Evolutionary conservation across 768 basidiomycete species (phyloP).

Genomic region (Phanerodontia chrysosporium): DNA sequence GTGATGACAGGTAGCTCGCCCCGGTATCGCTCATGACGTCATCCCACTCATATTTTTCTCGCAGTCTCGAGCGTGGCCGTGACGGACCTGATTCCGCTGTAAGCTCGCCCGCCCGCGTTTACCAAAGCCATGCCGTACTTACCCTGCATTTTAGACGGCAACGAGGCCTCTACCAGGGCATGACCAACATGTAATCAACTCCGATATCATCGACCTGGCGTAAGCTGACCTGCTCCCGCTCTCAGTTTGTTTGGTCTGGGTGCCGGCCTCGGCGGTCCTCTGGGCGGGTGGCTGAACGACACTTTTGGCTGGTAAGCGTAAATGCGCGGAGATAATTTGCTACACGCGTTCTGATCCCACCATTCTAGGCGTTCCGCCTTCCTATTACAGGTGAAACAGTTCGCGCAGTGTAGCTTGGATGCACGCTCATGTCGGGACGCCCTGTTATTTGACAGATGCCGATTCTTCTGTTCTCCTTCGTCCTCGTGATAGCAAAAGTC

Average conservation of each 20-base stretch:
- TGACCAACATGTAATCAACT: constrained; percentile 73
- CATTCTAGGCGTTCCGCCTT: constrained; percentile 78
- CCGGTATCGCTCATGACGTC: constrained; percentile 14
- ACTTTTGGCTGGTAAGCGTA: constrained; percentile 71
- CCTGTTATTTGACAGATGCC: constrained; percentile 52
- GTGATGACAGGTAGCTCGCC: constrained; percentile 71
- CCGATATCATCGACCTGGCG: neutral
- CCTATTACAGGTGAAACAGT: constrained; percentile 66
- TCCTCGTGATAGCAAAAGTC: constrained; percentile 71
- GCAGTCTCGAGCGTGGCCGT: constrained; percentile 80
- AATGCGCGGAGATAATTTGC: constrained; percentile 54
- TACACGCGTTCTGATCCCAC: constrained; percentile 25
- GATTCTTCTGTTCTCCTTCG: constrained; percentile 63
- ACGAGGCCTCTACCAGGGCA: constrained; percentile 87
- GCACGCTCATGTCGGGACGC: neutral
- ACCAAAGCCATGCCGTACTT: neutral
- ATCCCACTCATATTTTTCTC: constrained; percentile 10
- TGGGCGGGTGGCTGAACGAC: constrained; percentile 86
- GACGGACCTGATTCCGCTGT: constrained; percentile 88
- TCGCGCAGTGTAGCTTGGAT: too few species aligned
- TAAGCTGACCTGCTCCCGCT: neutral
- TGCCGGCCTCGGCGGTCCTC: constrained; percentile 71
- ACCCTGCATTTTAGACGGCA: constrained; percentile 51
- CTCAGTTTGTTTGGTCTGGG: constrained; percentile 79
- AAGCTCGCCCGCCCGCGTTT: constrained; percentile 27